phyloP scores from a whole-genome alignment of 1,139 yeast genomes.

The Debaryomyces robertsiae region DNA sequence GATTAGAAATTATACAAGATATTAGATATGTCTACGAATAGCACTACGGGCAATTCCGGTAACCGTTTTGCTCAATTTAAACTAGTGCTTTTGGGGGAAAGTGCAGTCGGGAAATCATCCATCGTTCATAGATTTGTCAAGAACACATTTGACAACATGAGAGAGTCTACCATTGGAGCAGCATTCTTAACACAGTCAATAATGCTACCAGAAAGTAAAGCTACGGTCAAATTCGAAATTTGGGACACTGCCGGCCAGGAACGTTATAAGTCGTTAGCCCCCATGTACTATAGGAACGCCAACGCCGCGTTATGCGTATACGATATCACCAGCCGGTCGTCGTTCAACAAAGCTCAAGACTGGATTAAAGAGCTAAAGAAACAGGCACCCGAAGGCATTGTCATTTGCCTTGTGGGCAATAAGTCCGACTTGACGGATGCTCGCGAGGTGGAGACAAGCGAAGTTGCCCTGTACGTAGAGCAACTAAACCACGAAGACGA shows the following conservation, averaged over 20 bases:
- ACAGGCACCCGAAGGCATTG: constrained; percentile 82
- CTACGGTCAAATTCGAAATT: constrained; percentile 47
- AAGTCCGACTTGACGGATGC: constrained; percentile 67
- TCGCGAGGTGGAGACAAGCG: constrained; percentile 48
- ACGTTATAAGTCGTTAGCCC: constrained; percentile 48
- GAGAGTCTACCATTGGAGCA: constrained; percentile 97
- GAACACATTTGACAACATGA: constrained; percentile 88
- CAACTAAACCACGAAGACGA: constrained; percentile 32
- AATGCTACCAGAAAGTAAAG: constrained; percentile 40
- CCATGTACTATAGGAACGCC: constrained; percentile 53
- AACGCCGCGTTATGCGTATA: constrained; percentile 41
- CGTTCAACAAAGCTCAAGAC: constrained; percentile 85
- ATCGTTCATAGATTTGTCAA: constrained; percentile 50
- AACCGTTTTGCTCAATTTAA: constrained; percentile 44
- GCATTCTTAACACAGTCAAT: constrained; percentile 93
- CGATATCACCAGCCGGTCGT: constrained; percentile 48
- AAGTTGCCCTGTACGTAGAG: constrained; percentile 38
- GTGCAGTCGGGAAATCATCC: constrained; percentile 53
- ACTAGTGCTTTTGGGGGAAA: constrained; percentile 49
- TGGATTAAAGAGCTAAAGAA: constrained; percentile 96
- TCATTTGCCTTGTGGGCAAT: constrained; percentile 88
- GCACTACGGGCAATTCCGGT: constrained; percentile 6
- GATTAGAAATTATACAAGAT: neutral
- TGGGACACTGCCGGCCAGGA: constrained; percentile 59
- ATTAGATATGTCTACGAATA: constrained; percentile 12